Percentiles rank a stretch among this genome's conserved stretches.
phyloP scores from a whole-genome alignment of 108 stramenopile genomes.

The Skeletonema tropicum region DNA sequence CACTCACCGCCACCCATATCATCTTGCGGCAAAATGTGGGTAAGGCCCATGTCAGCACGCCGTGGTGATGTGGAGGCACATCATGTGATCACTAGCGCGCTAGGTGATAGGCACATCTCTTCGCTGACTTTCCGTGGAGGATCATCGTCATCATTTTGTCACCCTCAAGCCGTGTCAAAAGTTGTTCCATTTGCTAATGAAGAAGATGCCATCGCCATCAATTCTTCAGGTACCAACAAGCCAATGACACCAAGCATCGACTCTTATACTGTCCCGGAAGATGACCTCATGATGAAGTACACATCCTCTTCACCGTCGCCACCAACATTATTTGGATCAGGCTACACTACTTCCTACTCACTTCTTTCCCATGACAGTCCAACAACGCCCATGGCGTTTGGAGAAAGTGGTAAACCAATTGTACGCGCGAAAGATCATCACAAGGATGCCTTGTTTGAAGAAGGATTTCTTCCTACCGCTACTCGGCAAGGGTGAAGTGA shows the following conservation, averaged over 20 bases:
- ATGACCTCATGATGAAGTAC: not conserved
- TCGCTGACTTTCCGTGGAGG: not conserved
- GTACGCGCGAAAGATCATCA: not conserved
- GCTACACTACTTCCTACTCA: too few relatives aligned
- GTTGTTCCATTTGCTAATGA: not conserved
- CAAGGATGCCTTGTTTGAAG: not conserved
- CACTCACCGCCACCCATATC: not conserved
- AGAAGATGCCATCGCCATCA: not conserved
- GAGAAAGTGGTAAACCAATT: not conserved
- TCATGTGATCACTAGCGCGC: not conserved
- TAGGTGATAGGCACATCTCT: not conserved
- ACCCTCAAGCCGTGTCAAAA: not conserved
- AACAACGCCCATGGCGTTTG: not conserved
- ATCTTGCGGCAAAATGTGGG: slow-evolving; percentile 3
- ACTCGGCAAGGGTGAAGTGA: not conserved
- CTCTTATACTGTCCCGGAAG: not conserved
- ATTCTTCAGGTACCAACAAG: not conserved
- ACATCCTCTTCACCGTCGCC: not conserved
- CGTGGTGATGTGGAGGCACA: not conserved
- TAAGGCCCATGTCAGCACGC: not conserved
- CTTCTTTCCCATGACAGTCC: not conserved
- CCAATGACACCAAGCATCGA: not conserved
- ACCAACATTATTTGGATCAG: not conserved
- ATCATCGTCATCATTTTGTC: not conserved
- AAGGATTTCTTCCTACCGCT: not conserved